phyloP scores from a whole-genome alignment of 2,329 filamentous ascomycete genomes.

The Leptographium procerum region DNA sequence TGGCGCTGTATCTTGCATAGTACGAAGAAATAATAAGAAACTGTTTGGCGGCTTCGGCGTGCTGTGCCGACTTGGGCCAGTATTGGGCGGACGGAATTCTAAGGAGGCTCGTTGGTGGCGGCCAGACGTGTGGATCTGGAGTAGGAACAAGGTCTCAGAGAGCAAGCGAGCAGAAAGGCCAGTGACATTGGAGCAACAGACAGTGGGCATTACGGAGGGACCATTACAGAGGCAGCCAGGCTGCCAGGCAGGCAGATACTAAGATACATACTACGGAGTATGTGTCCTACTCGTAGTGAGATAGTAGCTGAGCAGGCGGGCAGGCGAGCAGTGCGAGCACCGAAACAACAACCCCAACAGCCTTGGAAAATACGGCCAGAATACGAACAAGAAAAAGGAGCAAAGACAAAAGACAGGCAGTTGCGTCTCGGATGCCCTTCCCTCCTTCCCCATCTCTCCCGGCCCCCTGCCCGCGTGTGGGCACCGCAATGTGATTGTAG shows the following conservation, averaged over 20 bases:
- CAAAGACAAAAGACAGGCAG: not conserved
- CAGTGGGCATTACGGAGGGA: not conserved
- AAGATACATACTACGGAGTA: no score
- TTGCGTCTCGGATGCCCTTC: not conserved
- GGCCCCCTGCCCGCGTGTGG: not conserved
- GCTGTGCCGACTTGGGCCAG: not conserved
- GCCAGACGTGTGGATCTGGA: not conserved
- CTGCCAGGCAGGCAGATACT: not conserved
- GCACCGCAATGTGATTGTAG: constrained; percentile 1
- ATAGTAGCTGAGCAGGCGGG: no score
- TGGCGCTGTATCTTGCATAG: no score
- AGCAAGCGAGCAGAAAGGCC: not conserved
- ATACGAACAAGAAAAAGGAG: not conserved
- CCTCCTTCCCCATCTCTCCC: not conserved
- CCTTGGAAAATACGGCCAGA: not conserved
- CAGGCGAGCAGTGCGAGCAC: not conserved
- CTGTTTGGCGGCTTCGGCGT: not conserved
- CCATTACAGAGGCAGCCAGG: not conserved
- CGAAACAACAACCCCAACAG: not conserved
- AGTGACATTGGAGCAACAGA: not conserved
- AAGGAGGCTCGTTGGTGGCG: not conserved
- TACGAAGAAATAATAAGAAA: not conserved
- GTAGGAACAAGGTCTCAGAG: not conserved
- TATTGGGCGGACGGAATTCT: not conserved
- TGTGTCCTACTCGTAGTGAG: no score